phyloP scores from a whole-genome alignment of 306 rosid genomes.

The Quercus cerris region DNA sequence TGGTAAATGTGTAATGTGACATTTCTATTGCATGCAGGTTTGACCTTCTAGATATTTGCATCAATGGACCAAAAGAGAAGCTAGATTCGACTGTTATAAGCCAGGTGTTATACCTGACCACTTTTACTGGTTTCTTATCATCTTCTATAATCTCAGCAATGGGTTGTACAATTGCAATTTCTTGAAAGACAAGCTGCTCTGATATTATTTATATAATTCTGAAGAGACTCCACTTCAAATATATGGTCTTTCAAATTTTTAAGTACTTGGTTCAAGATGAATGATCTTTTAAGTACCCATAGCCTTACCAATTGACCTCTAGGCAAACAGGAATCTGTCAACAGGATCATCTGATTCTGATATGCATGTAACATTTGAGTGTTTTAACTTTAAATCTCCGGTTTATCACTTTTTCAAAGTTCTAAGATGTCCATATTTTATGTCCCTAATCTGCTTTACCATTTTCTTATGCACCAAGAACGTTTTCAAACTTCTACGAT shows the following conservation, averaged over 20 bases:
- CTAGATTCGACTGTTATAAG: constrained; percentile 84
- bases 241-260: not conserved
- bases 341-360: not conserved
- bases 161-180: not conserved
- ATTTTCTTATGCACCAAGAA: not conserved
- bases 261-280: not conserved
- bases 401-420: not conserved
- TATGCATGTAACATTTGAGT: not conserved
- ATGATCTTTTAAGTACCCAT: not conserved
- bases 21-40: constrained; percentile 45
- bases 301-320: not conserved
- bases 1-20: not conserved
- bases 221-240: not conserved
- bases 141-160: not conserved
- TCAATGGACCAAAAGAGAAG: constrained; percentile 92
- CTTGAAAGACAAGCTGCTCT: not conserved
- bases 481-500: not conserved
- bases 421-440: not conserved
- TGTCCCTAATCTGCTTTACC: not conserved
- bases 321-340: not conserved
- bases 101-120: constrained; percentile 47
- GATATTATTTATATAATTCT: not conserved
- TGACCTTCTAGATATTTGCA: constrained; percentile 91
- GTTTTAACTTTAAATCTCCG: not conserved
- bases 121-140: constrained; percentile 1